These are phyloP conservation scores for Alectoria sarmentosa DNA, from an alignment of 495 filamentous ascomycete species.

Conservation along the genomic window DNA sequence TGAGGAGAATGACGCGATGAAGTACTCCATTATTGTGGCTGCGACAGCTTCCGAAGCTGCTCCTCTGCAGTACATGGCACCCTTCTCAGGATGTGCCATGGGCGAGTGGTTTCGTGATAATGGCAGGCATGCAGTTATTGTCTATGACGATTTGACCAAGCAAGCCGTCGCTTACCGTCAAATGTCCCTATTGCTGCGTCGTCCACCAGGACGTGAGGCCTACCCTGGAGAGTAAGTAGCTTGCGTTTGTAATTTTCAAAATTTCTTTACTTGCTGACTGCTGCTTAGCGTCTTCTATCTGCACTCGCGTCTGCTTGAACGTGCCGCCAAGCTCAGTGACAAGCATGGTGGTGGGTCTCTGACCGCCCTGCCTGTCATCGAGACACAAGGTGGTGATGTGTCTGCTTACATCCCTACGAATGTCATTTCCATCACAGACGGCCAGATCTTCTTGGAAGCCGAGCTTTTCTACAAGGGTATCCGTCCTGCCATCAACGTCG, in stretches of 20 bases:
- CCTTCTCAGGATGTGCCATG: conserved; percentile 79
- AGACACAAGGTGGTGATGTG: conserved; percentile 99
- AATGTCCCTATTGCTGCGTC: conserved; percentile 98
- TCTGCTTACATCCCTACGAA: conserved; percentile 99
- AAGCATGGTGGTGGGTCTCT: conserved; percentile 94
- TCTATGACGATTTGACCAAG: conserved; percentile 97
- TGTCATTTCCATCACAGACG: conserved; percentile 99
- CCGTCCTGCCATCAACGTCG: conserved; percentile 99
- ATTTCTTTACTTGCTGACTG: conserved; percentile 26
- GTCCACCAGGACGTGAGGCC: conserved; percentile 98
- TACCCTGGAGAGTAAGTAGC: conserved; percentile 83
- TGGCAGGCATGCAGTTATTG: conserved; percentile 85
- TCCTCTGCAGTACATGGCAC: conserved; percentile 89
- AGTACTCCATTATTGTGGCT: conserved; percentile 92
- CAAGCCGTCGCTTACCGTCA: conserved; percentile 99
- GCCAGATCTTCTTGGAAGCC: conserved; percentile 99
- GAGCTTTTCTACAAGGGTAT: conserved; percentile 99
- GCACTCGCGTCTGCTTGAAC: conserved; percentile 98
- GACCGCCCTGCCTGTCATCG: conserved; percentile 96
- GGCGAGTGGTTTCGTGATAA: conserved; percentile 89
- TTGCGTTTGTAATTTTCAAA: not conserved
- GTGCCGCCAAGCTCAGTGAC: conserved; percentile 98
- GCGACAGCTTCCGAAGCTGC: conserved; percentile 97
- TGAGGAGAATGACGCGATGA: conserved; percentile 99
- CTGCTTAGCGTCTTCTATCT: conserved; percentile 84